Conservation (phyloP, 2,329 filamentous ascomycete species). For the Talaromyces funiculosus region DNA sequence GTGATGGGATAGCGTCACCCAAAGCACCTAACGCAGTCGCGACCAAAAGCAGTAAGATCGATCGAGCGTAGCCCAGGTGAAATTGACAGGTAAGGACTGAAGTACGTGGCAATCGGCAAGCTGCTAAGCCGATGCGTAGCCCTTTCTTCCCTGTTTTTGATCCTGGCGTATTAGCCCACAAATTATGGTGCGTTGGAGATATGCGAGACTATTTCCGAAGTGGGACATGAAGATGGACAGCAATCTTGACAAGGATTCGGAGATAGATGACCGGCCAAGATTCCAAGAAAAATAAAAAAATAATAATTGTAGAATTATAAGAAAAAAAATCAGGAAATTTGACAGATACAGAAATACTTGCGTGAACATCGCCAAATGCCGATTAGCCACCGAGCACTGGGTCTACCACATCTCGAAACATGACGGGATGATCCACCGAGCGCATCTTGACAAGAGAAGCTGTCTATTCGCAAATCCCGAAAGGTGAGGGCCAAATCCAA, state of each 20-base stretch:
- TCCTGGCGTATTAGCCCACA: neutral
- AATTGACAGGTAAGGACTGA: neutral
- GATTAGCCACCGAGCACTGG: neutral
- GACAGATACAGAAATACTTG: neutral
- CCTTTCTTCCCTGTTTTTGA: neutral
- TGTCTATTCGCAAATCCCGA: neutral
- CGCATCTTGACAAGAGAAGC: neutral
- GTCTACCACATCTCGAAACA: too few relatives aligned
- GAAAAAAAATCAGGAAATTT: too few relatives aligned
- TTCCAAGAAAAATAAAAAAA: neutral
- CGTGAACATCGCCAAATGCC: neutral
- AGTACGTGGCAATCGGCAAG: neutral
- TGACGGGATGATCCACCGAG: neutral
- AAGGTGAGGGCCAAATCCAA: neutral
- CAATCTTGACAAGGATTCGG: neutral
- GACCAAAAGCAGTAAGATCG: neutral
- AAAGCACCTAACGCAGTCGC: neutral
- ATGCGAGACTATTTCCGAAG: conserved; percentile 12
- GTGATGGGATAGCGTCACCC: neutral
- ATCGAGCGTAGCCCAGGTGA: neutral
- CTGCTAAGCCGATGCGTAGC: neutral
- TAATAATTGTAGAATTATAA: too few relatives aligned
- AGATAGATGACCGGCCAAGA: neutral
- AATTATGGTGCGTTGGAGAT: conserved; percentile 11
- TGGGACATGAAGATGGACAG: neutral